These are phyloP conservation scores for Claviceps cyperi DNA, from an alignment of 2,329 filamentous ascomycete species.

Conservation along the genomic window DNA sequence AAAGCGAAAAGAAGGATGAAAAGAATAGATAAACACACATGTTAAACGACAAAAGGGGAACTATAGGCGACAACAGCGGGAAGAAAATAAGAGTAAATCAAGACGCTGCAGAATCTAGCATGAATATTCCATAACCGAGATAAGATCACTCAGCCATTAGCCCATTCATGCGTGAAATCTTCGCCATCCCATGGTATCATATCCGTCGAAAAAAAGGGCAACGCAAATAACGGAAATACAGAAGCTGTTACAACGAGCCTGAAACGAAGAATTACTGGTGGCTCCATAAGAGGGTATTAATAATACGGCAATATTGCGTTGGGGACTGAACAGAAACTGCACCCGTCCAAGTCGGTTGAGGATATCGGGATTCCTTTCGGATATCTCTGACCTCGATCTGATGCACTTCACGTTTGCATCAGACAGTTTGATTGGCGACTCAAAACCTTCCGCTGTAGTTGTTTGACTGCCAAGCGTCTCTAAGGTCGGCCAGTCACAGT, in stretches of 20 bases:
- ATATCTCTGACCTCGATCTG: background rate
- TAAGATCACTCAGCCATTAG: conserved; percentile 1
- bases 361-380: background rate
- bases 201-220: conserved; percentile 5
- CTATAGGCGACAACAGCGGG: conserved; percentile 1
- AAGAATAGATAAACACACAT: conserved; percentile 1
- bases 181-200: conserved; percentile 15
- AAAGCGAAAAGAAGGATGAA: conserved; percentile 7
- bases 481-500: conserved; percentile 12
- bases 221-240: conserved; percentile 7
- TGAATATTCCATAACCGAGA: conserved; percentile 6
- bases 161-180: conserved; percentile 2
- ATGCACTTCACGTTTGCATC: background rate
- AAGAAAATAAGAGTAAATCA: conserved; percentile 9
- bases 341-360: background rate
- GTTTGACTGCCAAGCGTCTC: conserved; percentile 5
- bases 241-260: conserved; percentile 6
- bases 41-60: conserved; percentile 5
- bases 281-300: conserved; percentile 1
- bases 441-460: background rate
- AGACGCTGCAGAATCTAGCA: conserved; percentile 6
- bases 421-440: no score
- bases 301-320: background rate
- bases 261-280: conserved; percentile 1
- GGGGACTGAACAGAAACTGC: background rate